A percentile compares a stretch with the other conserved stretches of the same genome.
phyloP scores from a whole-genome alignment of 192 early-diverging fungal genomes.

The Backusella mclennaniae region DNA sequence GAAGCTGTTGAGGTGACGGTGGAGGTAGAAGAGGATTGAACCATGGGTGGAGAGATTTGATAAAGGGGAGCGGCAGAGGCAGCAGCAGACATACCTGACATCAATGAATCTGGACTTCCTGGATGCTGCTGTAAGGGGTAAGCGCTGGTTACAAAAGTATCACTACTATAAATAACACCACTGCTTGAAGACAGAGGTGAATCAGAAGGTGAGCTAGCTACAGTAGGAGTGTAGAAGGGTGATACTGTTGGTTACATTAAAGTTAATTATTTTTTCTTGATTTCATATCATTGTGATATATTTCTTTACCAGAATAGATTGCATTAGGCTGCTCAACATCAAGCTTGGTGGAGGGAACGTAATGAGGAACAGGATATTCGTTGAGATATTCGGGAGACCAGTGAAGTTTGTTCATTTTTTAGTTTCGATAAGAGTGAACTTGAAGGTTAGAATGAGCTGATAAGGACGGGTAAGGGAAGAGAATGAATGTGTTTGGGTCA shows the following conservation, averaged over 20 bases:
- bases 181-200: not conserved
- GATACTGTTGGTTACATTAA: not conserved
- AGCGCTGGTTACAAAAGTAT: not conserved
- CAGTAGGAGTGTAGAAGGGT: conserved; percentile 12
- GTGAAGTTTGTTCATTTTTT: conserved; percentile 22
- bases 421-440: conserved; percentile 6
- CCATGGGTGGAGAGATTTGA: conserved; percentile 21
- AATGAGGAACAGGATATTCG: conserved; percentile 14
- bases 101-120: conserved; percentile 26
- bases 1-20: conserved; percentile 25
- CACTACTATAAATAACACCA: conserved; percentile 1
- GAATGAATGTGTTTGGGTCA: not conserved
- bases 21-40: conserved; percentile 15
- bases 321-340: conserved; percentile 7
- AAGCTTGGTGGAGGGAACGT: not conserved
- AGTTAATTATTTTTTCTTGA: not conserved
- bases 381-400: conserved; percentile 23
- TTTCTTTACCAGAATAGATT: conserved; percentile 27
- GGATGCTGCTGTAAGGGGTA: conserved; percentile 11
- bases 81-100: conserved; percentile 15
- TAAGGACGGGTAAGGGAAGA: conserved; percentile 6
- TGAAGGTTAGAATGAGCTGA: conserved; percentile 8
- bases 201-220: not conserved
- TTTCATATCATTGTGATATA: not conserved
- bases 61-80: conserved; percentile 12